Evolutionary conservation across 129 eudicot genomes (phyloP).

Genomic region (Flaveria linearis): DNA sequence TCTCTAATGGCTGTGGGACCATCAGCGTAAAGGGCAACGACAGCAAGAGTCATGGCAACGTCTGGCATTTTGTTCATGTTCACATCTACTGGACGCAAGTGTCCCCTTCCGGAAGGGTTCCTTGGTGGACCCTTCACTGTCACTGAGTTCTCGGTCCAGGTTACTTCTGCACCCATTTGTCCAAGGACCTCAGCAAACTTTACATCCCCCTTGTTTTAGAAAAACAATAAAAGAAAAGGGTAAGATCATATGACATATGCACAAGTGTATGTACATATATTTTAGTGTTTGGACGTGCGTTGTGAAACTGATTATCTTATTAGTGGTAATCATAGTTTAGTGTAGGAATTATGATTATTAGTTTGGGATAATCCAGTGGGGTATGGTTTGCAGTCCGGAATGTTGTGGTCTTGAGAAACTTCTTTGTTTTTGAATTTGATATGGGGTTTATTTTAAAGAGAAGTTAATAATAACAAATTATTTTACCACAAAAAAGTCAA

Average conservation of each 20-base stretch:
- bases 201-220: slow-evolving; percentile 72
- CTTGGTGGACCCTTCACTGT: slow-evolving; percentile 89
- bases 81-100: slow-evolving; percentile 74
- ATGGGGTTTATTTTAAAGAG: neutral
- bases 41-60: slow-evolving; percentile 99
- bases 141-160: slow-evolving; percentile 95
- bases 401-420: neutral
- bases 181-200: slow-evolving; percentile 99
- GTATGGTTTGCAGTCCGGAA: no score
- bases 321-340: neutral
- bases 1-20: slow-evolving; percentile 97
- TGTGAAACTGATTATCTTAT: neutral
- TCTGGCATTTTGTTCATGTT: slow-evolving; percentile 99
- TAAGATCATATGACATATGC: slow-evolving; percentile 9
- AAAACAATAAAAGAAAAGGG: neutral
- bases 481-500: neutral
- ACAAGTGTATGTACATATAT: neutral
- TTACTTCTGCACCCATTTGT: slow-evolving; percentile 92
- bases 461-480: neutral
- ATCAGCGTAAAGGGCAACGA: slow-evolving; percentile 87
- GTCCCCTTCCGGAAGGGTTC: slow-evolving; percentile 66
- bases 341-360: neutral
- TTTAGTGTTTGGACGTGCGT: neutral
- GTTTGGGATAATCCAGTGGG: no score
- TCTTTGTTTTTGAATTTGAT: neutral